Base-by-base conservation (phyloP, 192 early-diverging fungal genomes). In the Coemansia sp. region DNA sequence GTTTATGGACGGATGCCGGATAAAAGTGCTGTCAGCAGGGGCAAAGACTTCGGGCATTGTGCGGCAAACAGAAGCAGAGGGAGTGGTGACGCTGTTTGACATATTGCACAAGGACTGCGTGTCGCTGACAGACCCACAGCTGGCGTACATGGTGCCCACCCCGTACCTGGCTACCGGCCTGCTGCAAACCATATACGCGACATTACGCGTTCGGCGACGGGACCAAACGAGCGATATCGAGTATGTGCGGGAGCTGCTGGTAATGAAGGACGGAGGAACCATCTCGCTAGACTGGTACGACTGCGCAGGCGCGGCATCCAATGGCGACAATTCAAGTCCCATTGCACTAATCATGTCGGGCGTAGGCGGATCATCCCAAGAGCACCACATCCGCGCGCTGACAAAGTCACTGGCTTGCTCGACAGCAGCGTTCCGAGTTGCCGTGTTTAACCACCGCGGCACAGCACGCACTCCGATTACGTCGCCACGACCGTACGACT, bases 311-410 rank as follows among this genome's bases (percentile, higher is more conserved):
- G 73, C 69, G 39, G 75, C 75, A 32, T 58, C 75, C 7, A 75
- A 73, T n/a, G 70, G 71, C 35, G 83, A 78, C 6, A 11, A 38
- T 1, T 7, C 35, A 9, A 10, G 35, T 3, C 92, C 93, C 0
- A 90, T 88, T 27, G 70, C 91, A 15, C 75, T 98, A 10, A 74
- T 93, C 21, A 74, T 93, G 38, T 90, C 95, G 67, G 94, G 94
- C 2, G 79, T 96, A n/a, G 95, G 94, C 19, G 96, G 96, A 19
- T 93, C 93, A 37, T 91, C 89, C n/a, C 87, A 93, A 66, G 94
- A 96, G 64, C 84, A 87, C 29, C 95, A 96, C 66, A 86, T 98
- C 17, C 85, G 89, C 2, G 86, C 86, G 11, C 41, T 94, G 57
- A 84, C 91, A 17, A 83, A 90, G 64, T 56, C 67, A 25, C 79